Percentiles rank a stretch among this genome's conserved stretches.
phyloP scores from a whole-genome alignment of 2,329 filamentous ascomycete species.

The Xylariaceae sp. region DNA sequence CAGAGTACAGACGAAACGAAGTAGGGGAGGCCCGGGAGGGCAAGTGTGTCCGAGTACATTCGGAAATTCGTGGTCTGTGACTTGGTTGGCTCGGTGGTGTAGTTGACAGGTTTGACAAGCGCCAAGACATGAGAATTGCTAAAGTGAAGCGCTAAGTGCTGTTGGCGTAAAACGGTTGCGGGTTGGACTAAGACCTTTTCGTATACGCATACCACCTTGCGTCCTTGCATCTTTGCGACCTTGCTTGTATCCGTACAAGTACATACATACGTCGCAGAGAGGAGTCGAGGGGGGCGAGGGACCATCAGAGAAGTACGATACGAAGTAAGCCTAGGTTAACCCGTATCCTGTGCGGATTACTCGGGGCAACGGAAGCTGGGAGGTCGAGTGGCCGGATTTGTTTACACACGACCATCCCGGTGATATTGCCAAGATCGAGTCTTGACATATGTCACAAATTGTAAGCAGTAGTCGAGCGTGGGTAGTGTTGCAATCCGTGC shows the following conservation, averaged over 20 bases:
- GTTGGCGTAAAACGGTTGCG: slow-evolving; percentile 2
- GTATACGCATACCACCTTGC: not conserved
- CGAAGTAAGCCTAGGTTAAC: too few species aligned
- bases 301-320: too few species aligned
- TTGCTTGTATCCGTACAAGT: too few species aligned
- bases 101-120: slow-evolving; percentile 1
- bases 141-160: not conserved
- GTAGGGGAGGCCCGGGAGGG: too few species aligned
- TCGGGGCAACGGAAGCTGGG: not conserved
- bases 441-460: not conserved
- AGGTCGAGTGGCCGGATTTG: not conserved
- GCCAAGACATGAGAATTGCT: not conserved
- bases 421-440: not conserved
- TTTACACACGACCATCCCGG: too few species aligned
- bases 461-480: not conserved
- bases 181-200: slow-evolving; percentile 3
- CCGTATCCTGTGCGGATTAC: not conserved
- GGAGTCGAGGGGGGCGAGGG: too few species aligned
- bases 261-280: too few species aligned
- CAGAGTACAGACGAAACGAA: too few species aligned
- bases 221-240: too few species aligned
- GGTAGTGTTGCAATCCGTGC: not conserved
- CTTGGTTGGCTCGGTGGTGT: not conserved
- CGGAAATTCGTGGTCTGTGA: not conserved
- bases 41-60: too few species aligned